phyloP scores from a whole-genome alignment of 1,284 basidiomycete genomes.

The Paramarasmius palmivorus region DNA sequence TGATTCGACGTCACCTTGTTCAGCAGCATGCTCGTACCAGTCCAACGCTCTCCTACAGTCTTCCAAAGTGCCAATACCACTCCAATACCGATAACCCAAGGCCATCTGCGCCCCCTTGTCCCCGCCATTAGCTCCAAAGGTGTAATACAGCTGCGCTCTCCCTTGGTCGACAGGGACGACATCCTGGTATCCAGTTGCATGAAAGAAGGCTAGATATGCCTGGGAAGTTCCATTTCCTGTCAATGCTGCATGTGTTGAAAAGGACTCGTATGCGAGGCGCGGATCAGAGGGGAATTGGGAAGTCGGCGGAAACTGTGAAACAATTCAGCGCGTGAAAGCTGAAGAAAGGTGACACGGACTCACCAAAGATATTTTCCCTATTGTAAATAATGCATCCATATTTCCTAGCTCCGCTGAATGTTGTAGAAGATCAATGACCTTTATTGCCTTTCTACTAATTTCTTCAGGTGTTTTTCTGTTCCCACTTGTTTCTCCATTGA shows the following conservation, averaged over 20 bases:
- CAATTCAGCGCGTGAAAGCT: background rate
- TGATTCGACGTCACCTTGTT: constrained; percentile 55
- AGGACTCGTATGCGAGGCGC: constrained; percentile 58
- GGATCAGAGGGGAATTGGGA: constrained; percentile 62
- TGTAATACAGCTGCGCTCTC: constrained; percentile 89
- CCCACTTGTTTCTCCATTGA: constrained; percentile 40
- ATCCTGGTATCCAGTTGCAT: constrained; percentile 81
- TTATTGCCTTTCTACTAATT: constrained; percentile 63
- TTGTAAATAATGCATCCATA: constrained; percentile 69
- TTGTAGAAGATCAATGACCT: constrained; percentile 74
- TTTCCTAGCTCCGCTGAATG: constrained; percentile 82
- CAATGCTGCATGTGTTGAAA: constrained; percentile 57
- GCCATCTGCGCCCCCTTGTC: constrained; percentile 90
- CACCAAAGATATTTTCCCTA: constrained; percentile 75
- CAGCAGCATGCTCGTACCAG: constrained; percentile 88
- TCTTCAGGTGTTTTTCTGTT: constrained; percentile 64
- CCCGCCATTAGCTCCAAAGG: constrained; percentile 88
- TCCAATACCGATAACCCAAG: constrained; percentile 93
- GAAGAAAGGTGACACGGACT: constrained; percentile 26
- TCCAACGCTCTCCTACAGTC: constrained; percentile 79
- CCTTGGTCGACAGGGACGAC: constrained; percentile 69
- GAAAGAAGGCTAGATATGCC: constrained; percentile 82
- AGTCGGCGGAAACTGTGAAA: constrained; percentile 68
- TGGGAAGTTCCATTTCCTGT: constrained; percentile 86
- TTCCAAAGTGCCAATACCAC: constrained; percentile 89